These are phyloP conservation scores for Stenogyne calaminthoides DNA, from an alignment of 305 asterid species.

Conservation along the genomic window DNA sequence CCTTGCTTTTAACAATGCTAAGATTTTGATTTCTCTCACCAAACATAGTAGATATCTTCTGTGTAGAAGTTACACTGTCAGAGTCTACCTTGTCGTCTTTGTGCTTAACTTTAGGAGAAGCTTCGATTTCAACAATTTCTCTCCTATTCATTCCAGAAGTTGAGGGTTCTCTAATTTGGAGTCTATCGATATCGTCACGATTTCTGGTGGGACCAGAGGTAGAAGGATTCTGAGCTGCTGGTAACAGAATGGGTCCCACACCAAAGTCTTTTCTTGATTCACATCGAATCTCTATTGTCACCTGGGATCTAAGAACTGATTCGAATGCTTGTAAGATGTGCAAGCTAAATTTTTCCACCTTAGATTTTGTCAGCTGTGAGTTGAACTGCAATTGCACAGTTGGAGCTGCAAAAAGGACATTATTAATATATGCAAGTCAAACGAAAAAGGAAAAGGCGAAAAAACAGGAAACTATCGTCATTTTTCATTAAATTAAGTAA, in stretches of 20 bases:
- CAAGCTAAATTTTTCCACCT: conserved; percentile 71
- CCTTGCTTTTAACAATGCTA: conserved; percentile 88
- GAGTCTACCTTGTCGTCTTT: conserved; percentile 7
- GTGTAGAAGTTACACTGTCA: conserved; percentile 29
- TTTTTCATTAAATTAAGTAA: neutral
- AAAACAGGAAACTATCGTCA: neutral
- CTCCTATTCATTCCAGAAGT: conserved; percentile 42
- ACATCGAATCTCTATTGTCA: conserved; percentile 74
- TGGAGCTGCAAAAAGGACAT: conserved; percentile 66
- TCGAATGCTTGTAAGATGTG: conserved; percentile 90
- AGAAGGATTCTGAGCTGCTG: conserved; percentile 46
- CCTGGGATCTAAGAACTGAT: conserved; percentile 74
- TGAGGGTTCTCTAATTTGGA: conserved; percentile 34
- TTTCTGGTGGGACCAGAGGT: conserved; percentile 14
- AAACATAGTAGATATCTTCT: conserved; percentile 29
- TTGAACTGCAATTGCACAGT: conserved; percentile 81
- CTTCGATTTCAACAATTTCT: conserved; percentile 79
- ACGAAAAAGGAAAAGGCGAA: neutral
- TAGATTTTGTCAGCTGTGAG: conserved; percentile 69
- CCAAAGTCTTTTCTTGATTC: conserved; percentile 52
- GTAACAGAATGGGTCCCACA: conserved; percentile 39
- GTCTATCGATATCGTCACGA: conserved; percentile 34
- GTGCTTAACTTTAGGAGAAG: conserved; percentile 41
- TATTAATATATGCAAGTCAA: conserved; percentile 15
- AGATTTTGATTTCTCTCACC: conserved; percentile 67